Evolutionary conservation across 495 filamentous ascomycete genomes (phyloP).

Genomic region (Aspergillus sparsus): DNA sequence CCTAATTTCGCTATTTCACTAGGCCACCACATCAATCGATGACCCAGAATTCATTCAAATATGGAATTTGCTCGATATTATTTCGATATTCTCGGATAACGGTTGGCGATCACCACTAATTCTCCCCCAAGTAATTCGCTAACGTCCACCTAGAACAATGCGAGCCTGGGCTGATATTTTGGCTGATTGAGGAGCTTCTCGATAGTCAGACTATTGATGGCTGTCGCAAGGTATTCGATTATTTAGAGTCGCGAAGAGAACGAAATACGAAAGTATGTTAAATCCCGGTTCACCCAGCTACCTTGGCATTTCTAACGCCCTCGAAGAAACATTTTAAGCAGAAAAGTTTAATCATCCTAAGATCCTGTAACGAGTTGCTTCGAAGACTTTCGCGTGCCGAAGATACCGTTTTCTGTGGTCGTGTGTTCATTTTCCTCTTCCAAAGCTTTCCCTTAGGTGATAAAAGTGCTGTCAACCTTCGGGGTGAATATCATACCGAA

Average conservation of each 20-base stretch:
- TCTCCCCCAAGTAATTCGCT: conserved; percentile 16
- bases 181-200: conserved; percentile 90
- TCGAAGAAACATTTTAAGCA: conserved; percentile 72
- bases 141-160: conserved; percentile 64
- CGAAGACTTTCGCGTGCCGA: conserved; percentile 88
- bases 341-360: conserved; percentile 82
- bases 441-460: conserved; percentile 95
- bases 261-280: conserved; percentile 67
- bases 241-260: conserved; percentile 88
- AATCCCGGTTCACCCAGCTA: neutral
- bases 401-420: conserved; percentile 94
- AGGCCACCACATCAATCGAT: conserved; percentile 71
- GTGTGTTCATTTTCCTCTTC: conserved; percentile 97
- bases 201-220: conserved; percentile 93
- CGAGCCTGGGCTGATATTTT: conserved; percentile 80
- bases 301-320: conserved; percentile 18
- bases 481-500: conserved; percentile 93
- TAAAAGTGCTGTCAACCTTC: conserved; percentile 93
- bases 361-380: conserved; percentile 93
- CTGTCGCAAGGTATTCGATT: conserved; percentile 88
- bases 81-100: conserved; percentile 80
- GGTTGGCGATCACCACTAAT: conserved; percentile 43
- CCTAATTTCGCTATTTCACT: conserved; percentile 22
- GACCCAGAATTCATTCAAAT: conserved; percentile 74
- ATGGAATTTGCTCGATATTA: conserved; percentile 91